A percentile compares a stretch with the other conserved stretches of the same genome.
These are phyloP conservation scores for Lanmaoa rubissima DNA, from an alignment of 768 basidiomycete species.

Conservation along the genomic window DNA sequence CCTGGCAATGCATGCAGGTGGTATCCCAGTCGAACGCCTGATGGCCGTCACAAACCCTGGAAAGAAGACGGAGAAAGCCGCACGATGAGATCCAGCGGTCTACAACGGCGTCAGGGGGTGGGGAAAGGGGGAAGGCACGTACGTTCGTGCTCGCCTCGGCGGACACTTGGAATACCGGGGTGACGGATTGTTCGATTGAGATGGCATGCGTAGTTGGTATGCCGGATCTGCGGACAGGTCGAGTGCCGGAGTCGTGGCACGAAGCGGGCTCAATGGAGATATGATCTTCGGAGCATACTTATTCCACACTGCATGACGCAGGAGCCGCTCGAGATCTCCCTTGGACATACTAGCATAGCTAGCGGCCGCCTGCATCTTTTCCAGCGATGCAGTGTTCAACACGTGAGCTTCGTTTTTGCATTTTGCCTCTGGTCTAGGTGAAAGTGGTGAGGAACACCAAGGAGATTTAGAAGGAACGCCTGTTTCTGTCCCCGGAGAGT, in stretches of 20 bases:
- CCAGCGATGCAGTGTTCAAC: not conserved
- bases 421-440: conserved; percentile 3
- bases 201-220: conserved; percentile 23
- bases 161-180: conserved; percentile 19
- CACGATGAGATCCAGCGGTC: conserved; percentile 4
- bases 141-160: conserved; percentile 27
- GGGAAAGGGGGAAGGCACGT: conserved; percentile 7
- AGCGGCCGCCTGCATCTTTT: not conserved
- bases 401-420: not conserved
- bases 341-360: conserved; percentile 5
- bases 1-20: conserved; percentile 27
- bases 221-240: conserved; percentile 17
- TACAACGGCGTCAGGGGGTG: not conserved
- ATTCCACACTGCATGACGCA: conserved; percentile 26
- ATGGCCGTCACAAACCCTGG: conserved; percentile 25
- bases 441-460: conserved; percentile 11
- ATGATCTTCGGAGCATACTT: conserved; percentile 27
- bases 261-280: conserved; percentile 34
- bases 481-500: not conserved
- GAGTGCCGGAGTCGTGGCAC: conserved; percentile 8
- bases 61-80: not conserved
- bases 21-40: conserved; percentile 21
- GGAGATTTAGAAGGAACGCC: not conserved
- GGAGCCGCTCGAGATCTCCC: conserved; percentile 24
- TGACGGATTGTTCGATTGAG: conserved; percentile 19